Conservation (phyloP, 1,139 yeast genomes). For the Nakaseomyces uthaithaninus region DNA sequence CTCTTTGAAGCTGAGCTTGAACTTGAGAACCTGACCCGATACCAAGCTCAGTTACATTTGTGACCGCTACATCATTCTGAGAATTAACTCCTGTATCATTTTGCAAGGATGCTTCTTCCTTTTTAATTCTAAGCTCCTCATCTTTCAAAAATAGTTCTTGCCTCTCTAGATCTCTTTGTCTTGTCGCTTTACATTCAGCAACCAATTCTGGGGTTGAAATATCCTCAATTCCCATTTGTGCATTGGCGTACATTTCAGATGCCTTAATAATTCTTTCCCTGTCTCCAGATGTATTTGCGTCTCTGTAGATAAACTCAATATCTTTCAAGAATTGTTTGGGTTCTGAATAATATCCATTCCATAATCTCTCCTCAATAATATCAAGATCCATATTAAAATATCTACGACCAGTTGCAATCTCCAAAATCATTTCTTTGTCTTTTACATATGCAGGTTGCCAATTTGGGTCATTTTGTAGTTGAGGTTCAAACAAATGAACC, state of each 20-base stretch:
- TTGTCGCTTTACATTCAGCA: constrained; percentile 67
- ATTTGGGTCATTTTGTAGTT: constrained; percentile 23
- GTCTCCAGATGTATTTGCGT: constrained; percentile 66
- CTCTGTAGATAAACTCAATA: constrained; percentile 73
- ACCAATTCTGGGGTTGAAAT: constrained; percentile 66
- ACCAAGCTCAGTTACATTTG: constrained; percentile 13
- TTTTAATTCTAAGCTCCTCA: constrained; percentile 28
- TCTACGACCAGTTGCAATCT: constrained; percentile 61
- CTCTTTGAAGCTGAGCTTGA: constrained; percentile 16
- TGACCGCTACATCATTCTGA: not conserved
- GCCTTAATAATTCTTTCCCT: constrained; percentile 83
- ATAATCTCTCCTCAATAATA: constrained; percentile 83
- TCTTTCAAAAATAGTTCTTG: constrained; percentile 37
- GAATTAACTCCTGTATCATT: not conserved
- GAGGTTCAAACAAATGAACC: constrained; percentile 69
- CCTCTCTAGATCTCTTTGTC: constrained; percentile 56
- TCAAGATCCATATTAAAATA: constrained; percentile 89
- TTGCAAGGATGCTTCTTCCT: not conserved
- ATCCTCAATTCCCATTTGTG: constrained; percentile 92
- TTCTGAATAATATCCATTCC: constrained; percentile 95
- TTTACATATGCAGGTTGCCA: constrained; percentile 45
- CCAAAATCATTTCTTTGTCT: constrained; percentile 73
- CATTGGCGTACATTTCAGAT: constrained; percentile 93
- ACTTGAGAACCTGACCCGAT: constrained; percentile 28
- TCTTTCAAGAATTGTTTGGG: constrained; percentile 86